Percentiles rank a stretch among this genome's conserved stretches.
Conservation (phyloP, 2,329 filamentous ascomycete species). For the Phyllosticta citrichinensis region DNA sequence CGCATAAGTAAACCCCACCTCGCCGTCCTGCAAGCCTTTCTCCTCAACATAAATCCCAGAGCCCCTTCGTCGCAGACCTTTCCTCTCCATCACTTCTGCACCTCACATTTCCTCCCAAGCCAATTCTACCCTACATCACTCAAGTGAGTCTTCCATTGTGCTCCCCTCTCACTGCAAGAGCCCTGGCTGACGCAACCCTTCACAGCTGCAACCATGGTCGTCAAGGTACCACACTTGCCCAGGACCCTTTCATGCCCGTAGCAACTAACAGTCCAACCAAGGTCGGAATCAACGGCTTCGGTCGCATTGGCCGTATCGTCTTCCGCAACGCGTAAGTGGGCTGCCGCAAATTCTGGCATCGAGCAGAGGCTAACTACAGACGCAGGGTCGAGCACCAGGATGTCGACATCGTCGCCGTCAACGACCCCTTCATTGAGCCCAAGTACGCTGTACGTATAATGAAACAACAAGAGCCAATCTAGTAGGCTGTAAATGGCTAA, state of each 20-base stretch:
- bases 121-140: neutral
- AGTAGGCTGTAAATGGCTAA: constrained; percentile 18
- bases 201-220: constrained; percentile 31
- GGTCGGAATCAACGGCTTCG: constrained; percentile 99
- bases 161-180: neutral
- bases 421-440: constrained; percentile 98
- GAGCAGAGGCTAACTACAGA: neutral
- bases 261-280: constrained; percentile 36
- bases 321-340: constrained; percentile 83
- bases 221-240: constrained; percentile 31
- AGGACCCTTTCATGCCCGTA: constrained; percentile 12
- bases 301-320: constrained; percentile 97
- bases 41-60: neutral
- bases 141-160: neutral
- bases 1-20: constrained; percentile 7
- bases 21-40: neutral
- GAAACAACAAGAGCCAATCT: neutral
- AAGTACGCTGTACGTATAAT: constrained; percentile 78
- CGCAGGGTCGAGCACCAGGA: constrained; percentile 69
- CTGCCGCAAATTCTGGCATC: constrained; percentile 7
- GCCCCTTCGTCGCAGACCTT: neutral
- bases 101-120: neutral
- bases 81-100: constrained; percentile 1
- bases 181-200: constrained; percentile 1
- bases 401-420: constrained; percentile 90